Percentiles rank a stretch among this genome's conserved stretches.
These are phyloP conservation scores for Diaporthe capsici DNA, from an alignment of 2,329 filamentous ascomycete genomes.

Conservation along the genomic window DNA sequence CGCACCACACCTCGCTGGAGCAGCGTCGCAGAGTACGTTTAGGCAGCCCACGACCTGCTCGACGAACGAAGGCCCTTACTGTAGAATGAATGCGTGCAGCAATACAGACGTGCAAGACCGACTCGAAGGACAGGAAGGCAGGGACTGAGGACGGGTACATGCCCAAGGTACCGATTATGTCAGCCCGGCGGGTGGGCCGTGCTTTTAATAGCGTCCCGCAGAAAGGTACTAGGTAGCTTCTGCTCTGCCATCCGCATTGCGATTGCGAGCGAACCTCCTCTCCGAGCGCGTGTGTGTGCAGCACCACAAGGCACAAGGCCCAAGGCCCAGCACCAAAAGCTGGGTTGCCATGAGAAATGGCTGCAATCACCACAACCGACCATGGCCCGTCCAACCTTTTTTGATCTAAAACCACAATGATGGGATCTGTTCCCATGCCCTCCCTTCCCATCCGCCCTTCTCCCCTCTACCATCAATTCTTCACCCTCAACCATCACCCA, in stretches of 20 bases:
- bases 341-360: slow-evolving; percentile 38
- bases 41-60: neutral
- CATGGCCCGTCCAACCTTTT: slow-evolving; percentile 38
- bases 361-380: slow-evolving; percentile 39
- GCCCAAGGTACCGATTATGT: slow-evolving; percentile 35
- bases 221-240: slow-evolving; percentile 14
- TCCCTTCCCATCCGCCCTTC: slow-evolving; percentile 38
- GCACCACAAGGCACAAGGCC: slow-evolving; percentile 33
- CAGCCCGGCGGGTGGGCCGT: slow-evolving; percentile 26
- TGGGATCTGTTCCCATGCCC: slow-evolving; percentile 39
- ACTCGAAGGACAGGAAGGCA: neutral
- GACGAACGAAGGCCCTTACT: neutral
- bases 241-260: slow-evolving; percentile 30
- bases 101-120: neutral
- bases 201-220: slow-evolving; percentile 32
- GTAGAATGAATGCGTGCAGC: neutral
- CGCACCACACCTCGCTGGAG: slow-evolving; percentile 1
- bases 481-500: slow-evolving; percentile 41
- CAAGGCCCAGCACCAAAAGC: slow-evolving; percentile 38
- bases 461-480: slow-evolving; percentile 37
- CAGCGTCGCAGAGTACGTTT: neutral
- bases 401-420: slow-evolving; percentile 37
- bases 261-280: slow-evolving; percentile 28
- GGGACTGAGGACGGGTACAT: neutral
- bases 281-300: slow-evolving; percentile 27